Conservation (phyloP, 2,329 filamentous ascomycete genomes). For the Onygenales sp. region DNA sequence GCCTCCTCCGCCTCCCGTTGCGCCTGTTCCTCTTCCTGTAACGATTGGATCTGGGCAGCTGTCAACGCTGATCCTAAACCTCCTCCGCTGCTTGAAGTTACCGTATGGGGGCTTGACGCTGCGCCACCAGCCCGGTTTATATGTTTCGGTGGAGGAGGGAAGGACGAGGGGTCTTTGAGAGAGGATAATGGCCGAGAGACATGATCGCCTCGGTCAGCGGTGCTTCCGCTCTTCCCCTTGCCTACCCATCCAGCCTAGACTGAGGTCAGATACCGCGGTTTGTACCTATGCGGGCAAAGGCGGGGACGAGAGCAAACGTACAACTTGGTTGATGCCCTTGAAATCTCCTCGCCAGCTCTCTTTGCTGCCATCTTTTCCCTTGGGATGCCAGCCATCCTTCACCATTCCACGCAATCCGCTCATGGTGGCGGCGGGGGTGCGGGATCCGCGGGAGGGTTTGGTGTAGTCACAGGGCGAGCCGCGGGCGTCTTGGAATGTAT, state of each 20-base stretch:
- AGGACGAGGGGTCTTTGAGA: constrained; percentile 66
- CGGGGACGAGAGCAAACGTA: constrained; percentile 22
- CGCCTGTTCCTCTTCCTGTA: constrained; percentile 21
- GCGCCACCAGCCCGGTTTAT: constrained; percentile 41
- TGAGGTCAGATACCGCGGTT: neutral
- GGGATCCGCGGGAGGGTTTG: neutral
- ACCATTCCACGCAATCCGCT: constrained; percentile 38
- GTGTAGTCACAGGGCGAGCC: neutral
- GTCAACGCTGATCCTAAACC: constrained; percentile 36
- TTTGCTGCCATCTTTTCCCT: constrained; percentile 42
- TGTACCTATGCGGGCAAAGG: neutral
- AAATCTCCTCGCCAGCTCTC: constrained; percentile 48
- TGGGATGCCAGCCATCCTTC: constrained; percentile 47
- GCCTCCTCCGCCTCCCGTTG: constrained; percentile 17
- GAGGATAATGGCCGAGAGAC: constrained; percentile 55
- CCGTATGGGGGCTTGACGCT: constrained; percentile 31
- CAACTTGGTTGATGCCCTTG: constrained; percentile 49
- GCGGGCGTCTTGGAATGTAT: neutral
- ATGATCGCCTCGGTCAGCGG: constrained; percentile 37
- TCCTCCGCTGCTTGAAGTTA: constrained; percentile 28
- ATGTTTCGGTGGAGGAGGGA: constrained; percentile 71
- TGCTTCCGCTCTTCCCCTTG: constrained; percentile 39
- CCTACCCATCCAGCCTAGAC: constrained; percentile 51
- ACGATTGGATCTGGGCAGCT: constrained; percentile 24
- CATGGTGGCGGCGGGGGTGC: constrained; percentile 23